Evolutionary conservation across 192 early-diverging fungal species (phyloP).

Genomic region (Mortierella hygrophila): DNA sequence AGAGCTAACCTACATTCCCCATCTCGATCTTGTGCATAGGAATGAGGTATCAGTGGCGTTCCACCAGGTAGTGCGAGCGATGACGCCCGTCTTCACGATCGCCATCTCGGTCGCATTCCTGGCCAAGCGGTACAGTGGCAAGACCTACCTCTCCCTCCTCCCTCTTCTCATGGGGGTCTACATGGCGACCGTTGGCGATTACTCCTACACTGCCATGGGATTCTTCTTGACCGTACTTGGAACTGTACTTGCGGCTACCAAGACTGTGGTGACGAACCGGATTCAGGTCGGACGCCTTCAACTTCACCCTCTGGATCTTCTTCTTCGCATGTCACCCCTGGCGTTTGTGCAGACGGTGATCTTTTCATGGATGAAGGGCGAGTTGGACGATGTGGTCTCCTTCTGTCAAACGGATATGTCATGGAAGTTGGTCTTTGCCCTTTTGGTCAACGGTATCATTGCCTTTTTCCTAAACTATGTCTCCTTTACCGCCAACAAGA

Average conservation of each 20-base stretch:
- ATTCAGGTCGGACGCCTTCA: conserved; percentile 84
- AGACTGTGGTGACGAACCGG: conserved; percentile 87
- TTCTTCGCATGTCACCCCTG: conserved; percentile 84
- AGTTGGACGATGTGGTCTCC: conserved; percentile 59
- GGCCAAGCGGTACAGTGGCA: conserved; percentile 63
- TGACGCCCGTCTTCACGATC: conserved; percentile 85
- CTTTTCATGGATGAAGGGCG: conserved; percentile 75
- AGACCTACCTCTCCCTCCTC: conserved; percentile 73
- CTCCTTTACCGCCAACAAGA: conserved; percentile 88
- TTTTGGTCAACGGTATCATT: conserved; percentile 82
- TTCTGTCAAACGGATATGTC: conserved; percentile 63
- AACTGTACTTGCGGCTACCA: conserved; percentile 80
- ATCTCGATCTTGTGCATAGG: not conserved
- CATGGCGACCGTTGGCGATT: conserved; percentile 88
- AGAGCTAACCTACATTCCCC: not conserved
- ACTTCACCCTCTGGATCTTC: conserved; percentile 84
- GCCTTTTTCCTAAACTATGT: conserved; percentile 92
- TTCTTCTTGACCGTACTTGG: conserved; percentile 86
- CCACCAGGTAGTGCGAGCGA: conserved; percentile 88
- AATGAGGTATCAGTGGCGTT: conserved; percentile 65
- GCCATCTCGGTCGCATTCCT: conserved; percentile 73
- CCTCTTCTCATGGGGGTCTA: conserved; percentile 82
- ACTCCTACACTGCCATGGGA: conserved; percentile 78
- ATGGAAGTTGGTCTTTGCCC: conserved; percentile 59
- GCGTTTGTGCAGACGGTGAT: conserved; percentile 80